phyloP scores from a whole-genome alignment of 106 monocot genomes.

The Dendrobium huoshanense region DNA sequence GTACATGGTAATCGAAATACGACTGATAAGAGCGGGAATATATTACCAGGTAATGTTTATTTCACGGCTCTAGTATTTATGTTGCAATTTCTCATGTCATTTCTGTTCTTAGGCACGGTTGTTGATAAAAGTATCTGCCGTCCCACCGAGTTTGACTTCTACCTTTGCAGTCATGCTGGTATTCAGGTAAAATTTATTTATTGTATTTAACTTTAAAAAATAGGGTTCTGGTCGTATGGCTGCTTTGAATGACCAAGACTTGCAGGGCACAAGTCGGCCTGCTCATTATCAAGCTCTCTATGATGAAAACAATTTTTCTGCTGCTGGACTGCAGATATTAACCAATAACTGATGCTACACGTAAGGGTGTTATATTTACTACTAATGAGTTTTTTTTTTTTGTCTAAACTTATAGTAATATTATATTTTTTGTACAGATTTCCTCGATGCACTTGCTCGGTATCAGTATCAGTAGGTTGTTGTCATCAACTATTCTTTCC shows the following conservation, averaged over 20 bases:
- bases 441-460: constrained; percentile 82
- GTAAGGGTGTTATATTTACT: constrained; percentile 18
- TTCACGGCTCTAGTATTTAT: neutral
- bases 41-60: constrained; percentile 45
- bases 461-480: constrained; percentile 87
- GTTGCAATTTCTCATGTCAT: neutral
- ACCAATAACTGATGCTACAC: constrained; percentile 92
- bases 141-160: constrained; percentile 84
- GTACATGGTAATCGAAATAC: constrained; percentile 68
- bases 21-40: constrained; percentile 78
- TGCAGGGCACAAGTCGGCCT: constrained; percentile 75
- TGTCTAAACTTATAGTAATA: neutral
- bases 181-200: constrained; percentile 43
- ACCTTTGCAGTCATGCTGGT: constrained; percentile 90
- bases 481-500: neutral
- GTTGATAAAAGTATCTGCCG: constrained; percentile 83
- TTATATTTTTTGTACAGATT: constrained; percentile 31
- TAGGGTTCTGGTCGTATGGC: neutral
- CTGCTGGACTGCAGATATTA: constrained; percentile 78
- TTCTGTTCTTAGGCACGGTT: constrained; percentile 46
- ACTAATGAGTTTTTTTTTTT: neutral
- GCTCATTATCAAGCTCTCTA: constrained; percentile 84
- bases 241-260: neutral
- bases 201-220: neutral
- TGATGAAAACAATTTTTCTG: constrained; percentile 83